A percentile compares a stretch with the other conserved stretches of the same genome.
phyloP scores from a whole-genome alignment of 768 basidiomycete genomes.

The Suillus brevipes region DNA sequence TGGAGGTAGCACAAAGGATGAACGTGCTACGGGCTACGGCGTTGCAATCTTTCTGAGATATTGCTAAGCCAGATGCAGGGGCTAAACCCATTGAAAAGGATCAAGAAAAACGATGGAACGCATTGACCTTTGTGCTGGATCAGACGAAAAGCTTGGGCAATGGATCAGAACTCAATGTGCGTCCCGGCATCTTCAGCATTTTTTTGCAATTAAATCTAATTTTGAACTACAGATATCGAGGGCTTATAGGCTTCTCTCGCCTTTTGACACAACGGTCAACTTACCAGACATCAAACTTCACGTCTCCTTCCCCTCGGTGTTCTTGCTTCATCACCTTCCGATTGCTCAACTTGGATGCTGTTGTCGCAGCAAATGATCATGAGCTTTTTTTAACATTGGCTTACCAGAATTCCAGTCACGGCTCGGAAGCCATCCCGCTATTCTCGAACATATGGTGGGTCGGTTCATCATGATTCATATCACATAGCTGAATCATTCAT shows the following conservation, averaged over 20 bases:
- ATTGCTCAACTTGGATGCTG: constrained; percentile 74
- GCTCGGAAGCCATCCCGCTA: constrained; percentile 48
- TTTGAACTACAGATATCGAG: constrained; percentile 60
- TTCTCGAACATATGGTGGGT: constrained; percentile 61
- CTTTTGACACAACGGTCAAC: constrained; percentile 61
- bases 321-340: constrained; percentile 55
- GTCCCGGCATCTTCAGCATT: constrained; percentile 17
- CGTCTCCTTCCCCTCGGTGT: constrained; percentile 50
- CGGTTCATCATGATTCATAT: not conserved
- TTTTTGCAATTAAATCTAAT: not conserved
- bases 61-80: constrained; percentile 50
- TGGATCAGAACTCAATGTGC: constrained; percentile 70
- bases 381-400: constrained; percentile 65
- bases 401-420: constrained; percentile 63
- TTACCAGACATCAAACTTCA: constrained; percentile 55
- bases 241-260: constrained; percentile 84
- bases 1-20: constrained; percentile 65
- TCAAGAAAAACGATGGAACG: constrained; percentile 48
- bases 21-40: constrained; percentile 54
- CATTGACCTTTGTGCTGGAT: constrained; percentile 58
- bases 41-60: constrained; percentile 68
- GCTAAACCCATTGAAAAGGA: constrained; percentile 57
- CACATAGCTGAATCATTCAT: not conserved
- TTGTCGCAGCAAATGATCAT: constrained; percentile 64
- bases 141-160: constrained; percentile 73